These are phyloP conservation scores for Exserohilum rostratum DNA, from an alignment of 2,329 filamentous ascomycete genomes.

Conservation along the genomic window DNA sequence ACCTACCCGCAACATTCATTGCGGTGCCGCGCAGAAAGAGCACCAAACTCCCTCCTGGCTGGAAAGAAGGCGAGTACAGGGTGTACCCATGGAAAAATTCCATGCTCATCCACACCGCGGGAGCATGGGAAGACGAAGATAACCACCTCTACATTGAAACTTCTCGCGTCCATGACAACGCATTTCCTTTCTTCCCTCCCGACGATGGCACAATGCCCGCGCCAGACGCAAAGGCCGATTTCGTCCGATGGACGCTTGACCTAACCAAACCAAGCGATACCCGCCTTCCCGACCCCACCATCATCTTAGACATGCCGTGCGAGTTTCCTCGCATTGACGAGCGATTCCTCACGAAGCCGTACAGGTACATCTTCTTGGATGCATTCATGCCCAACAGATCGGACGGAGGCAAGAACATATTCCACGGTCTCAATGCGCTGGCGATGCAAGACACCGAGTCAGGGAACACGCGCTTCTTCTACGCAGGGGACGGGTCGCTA, in stretches of 20 bases:
- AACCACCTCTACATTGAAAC: conserved; percentile 40
- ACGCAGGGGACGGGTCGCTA: conserved; percentile 41
- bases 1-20: conserved; percentile 29
- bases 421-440: conserved; percentile 9
- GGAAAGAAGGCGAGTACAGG: conserved; percentile 13
- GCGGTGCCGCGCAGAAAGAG: conserved; percentile 25
- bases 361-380: background rate
- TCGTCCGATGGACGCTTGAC: conserved; percentile 48
- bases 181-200: conserved; percentile 45
- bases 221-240: conserved; percentile 43
- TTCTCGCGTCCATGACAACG: conserved; percentile 42
- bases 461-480: conserved; percentile 33
- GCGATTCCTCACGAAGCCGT: conserved; percentile 39
- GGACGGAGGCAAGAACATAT: background rate
- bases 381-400: background rate
- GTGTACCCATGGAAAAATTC: conserved; percentile 25
- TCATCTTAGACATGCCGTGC: conserved; percentile 42
- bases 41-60: conserved; percentile 6
- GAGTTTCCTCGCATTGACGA: conserved; percentile 53
- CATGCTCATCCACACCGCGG: conserved; percentile 47
- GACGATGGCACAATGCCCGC: conserved; percentile 35
- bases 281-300: conserved; percentile 31
- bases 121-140: conserved; percentile 42
- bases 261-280: conserved; percentile 23
- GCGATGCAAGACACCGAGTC: conserved; percentile 19